Conservation (phyloP, 768 basidiomycete genomes). For the Porpolomopsis calyptriformis region DNA sequence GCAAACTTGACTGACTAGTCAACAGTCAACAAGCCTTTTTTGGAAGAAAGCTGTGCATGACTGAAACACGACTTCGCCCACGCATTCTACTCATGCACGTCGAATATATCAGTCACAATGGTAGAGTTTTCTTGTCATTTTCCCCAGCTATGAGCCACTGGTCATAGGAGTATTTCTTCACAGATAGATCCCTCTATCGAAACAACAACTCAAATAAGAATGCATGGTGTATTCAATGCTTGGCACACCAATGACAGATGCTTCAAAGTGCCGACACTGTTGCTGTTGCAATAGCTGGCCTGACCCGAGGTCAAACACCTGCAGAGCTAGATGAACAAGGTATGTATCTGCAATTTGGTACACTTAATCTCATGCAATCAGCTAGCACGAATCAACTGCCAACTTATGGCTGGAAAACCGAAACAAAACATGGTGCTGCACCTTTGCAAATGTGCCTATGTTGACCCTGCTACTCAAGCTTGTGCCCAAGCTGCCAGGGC, state of each 20-base stretch:
- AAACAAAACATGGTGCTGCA: constrained; percentile 11
- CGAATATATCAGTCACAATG: not conserved
- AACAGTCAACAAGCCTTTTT: not conserved
- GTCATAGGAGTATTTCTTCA: not conserved
- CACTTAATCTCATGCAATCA: not conserved
- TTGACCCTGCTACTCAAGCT: constrained; percentile 5
- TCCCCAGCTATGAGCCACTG: not conserved
- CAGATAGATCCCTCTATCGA: too few species aligned
- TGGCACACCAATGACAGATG: not conserved
- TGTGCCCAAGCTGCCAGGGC: not conserved
- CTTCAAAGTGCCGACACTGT: not conserved
- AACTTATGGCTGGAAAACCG: constrained; percentile 10
- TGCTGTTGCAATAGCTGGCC: not conserved
- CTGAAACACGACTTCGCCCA: not conserved
- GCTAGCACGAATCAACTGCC: not conserved
- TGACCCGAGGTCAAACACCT: not conserved
- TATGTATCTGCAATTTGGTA: constrained; percentile 2
- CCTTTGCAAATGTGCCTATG: constrained; percentile 7
- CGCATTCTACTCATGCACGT: too few species aligned
- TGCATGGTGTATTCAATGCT: constrained; percentile 1
- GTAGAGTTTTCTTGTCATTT: not conserved
- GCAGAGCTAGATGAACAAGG: constrained; percentile 5
- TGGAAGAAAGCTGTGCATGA: not conserved
- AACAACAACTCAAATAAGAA: too few species aligned
- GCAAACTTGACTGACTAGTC: not conserved